Conservation (phyloP, 257 asterid species). For the Oldenlandia corymbosa region DNA sequence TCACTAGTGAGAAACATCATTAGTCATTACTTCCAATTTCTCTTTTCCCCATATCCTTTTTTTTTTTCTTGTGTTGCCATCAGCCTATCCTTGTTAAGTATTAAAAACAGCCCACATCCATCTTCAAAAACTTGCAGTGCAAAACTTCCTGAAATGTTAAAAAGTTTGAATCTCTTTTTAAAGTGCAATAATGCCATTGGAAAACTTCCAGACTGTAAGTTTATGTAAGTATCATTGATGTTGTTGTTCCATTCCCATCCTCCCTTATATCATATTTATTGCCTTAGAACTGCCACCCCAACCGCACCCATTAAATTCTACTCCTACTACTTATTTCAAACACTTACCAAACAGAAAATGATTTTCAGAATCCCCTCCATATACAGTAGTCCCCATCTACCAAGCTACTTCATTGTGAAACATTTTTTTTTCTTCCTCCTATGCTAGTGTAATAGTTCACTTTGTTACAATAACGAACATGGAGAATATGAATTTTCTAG, state of each 20-base stretch:
- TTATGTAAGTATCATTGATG: too few relatives aligned
- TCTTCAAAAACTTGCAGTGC: slow-evolving; percentile 25
- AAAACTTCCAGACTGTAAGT: too few relatives aligned
- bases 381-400: too few relatives aligned
- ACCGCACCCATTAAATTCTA: slow-evolving; percentile 16
- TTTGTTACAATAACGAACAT: too few relatives aligned
- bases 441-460: too few relatives aligned
- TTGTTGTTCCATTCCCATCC: neutral
- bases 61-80: slow-evolving; percentile 14
- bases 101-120: slow-evolving; percentile 24
- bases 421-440: too few relatives aligned
- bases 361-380: slow-evolving; percentile 11
- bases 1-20: too few relatives aligned
- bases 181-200: too few relatives aligned
- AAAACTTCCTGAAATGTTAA: slow-evolving; percentile 15
- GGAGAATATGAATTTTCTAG: too few relatives aligned
- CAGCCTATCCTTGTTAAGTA: slow-evolving; percentile 3
- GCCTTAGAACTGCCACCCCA: slow-evolving; percentile 17
- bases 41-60: too few relatives aligned
- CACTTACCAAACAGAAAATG: slow-evolving; percentile 7
- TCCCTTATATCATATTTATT: slow-evolving; percentile 21
- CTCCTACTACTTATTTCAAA: slow-evolving; percentile 12
- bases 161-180: neutral
- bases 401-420: too few relatives aligned
- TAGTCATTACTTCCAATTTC: too few relatives aligned